phyloP scores from a whole-genome alignment of 495 filamentous ascomycete genomes.

The Astrothelium macrocarpum region DNA sequence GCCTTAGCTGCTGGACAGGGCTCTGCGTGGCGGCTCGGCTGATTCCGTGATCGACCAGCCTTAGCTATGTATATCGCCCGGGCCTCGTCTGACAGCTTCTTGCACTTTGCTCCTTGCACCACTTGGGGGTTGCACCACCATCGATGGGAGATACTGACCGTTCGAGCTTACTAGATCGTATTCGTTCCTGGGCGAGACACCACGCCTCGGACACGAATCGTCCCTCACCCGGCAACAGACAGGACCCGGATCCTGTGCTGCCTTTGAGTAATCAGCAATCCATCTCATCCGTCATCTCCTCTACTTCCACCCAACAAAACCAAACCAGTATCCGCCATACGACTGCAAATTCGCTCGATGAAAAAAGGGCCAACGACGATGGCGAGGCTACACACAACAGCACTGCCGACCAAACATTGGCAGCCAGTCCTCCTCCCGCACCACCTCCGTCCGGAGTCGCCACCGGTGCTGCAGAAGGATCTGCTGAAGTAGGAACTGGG shows the following conservation, averaged over 20 bases:
- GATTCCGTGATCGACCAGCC: background rate
- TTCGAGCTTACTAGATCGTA: slow-evolving; percentile 45
- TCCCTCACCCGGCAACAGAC: slow-evolving; percentile 7
- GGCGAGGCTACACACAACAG: slow-evolving; percentile 27
- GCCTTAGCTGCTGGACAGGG: no score
- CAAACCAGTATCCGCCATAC: slow-evolving; percentile 12
- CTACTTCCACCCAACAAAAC: background rate
- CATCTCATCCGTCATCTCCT: background rate
- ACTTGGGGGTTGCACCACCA: slow-evolving; percentile 14
- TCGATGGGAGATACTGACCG: slow-evolving; percentile 58
- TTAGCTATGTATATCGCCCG: background rate
- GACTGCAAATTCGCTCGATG: slow-evolving; percentile 6
- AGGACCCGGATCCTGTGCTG: slow-evolving; percentile 6
- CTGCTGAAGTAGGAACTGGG: slow-evolving; percentile 34
- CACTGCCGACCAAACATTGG: slow-evolving; percentile 29
- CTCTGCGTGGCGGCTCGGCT: background rate
- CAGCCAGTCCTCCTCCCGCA: slow-evolving; percentile 33
- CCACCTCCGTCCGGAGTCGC: slow-evolving; percentile 44
- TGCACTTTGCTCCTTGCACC: background rate
- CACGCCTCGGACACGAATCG: slow-evolving; percentile 39
- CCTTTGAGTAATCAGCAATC: slow-evolving; percentile 7
- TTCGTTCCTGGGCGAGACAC: slow-evolving; percentile 48
- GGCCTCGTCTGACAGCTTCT: background rate
- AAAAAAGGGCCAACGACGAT: slow-evolving; percentile 12
- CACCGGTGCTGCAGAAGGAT: slow-evolving; percentile 41